Conservation (phyloP, 2,329 filamentous ascomycete genomes). For the Fusarium sulawesiense region DNA sequence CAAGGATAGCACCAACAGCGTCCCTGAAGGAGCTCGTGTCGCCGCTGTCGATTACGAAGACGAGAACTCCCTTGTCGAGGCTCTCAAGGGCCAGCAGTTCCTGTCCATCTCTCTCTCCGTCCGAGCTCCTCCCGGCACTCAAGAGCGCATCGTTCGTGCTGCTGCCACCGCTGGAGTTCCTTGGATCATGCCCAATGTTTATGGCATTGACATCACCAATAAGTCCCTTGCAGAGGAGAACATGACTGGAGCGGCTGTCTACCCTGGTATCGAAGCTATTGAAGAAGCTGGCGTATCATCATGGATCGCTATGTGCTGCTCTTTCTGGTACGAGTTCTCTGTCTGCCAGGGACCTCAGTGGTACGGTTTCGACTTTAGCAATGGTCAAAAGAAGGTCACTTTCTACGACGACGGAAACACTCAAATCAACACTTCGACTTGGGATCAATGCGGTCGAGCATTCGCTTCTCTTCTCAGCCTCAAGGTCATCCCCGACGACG, state of each 20-base stretch:
- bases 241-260: conserved; percentile 39
- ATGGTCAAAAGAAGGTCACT: conserved; percentile 52
- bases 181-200: conserved; percentile 67
- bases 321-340: conserved; percentile 68
- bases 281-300: conserved; percentile 54
- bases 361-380: conserved; percentile 62
- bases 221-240: conserved; percentile 53
- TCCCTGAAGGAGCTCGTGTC: conserved; percentile 59
- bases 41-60: conserved; percentile 59
- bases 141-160: conserved; percentile 63
- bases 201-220: conserved; percentile 54
- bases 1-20: conserved; percentile 51
- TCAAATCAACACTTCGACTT: conserved; percentile 68
- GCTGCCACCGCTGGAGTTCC: conserved; percentile 66
- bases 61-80: conserved; percentile 57
- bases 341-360: conserved; percentile 53
- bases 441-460: conserved; percentile 67
- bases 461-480: conserved; percentile 62
- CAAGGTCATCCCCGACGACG: conserved; percentile 57
- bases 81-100: conserved; percentile 66
- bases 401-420: conserved; percentile 68
- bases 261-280: conserved; percentile 51
- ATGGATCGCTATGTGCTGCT: conserved; percentile 64
- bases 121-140: conserved; percentile 57
- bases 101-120: conserved; percentile 66